Conservation (phyloP, 1,284 basidiomycete genomes). For the Laetiporus sulphureus region DNA sequence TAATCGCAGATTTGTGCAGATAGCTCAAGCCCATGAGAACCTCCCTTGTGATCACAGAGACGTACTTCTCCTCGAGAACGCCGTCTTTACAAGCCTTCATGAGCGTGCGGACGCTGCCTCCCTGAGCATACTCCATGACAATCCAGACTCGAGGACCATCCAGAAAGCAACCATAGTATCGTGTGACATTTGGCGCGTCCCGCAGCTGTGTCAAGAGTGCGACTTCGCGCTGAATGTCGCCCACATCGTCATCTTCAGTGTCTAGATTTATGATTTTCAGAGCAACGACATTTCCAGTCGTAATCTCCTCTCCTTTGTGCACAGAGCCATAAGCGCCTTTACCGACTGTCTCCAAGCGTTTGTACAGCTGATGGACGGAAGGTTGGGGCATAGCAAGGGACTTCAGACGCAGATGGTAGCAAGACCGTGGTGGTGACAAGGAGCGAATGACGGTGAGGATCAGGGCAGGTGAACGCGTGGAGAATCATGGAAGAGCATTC, state of each 20-base stretch:
- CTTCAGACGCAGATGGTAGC: neutral
- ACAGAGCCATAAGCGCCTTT: conserved; percentile 95
- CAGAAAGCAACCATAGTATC: conserved; percentile 94
- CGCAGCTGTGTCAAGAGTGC: conserved; percentile 87
- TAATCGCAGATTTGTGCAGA: conserved; percentile 90
- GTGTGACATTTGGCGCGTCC: conserved; percentile 87
- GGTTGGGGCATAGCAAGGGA: conserved; percentile 16
- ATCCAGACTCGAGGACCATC: conserved; percentile 98
- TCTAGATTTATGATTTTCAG: conserved; percentile 99
- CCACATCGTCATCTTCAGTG: conserved; percentile 94
- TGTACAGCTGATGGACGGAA: conserved; percentile 38
- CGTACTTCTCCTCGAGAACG: conserved; percentile 85
- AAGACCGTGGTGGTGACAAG: neutral
- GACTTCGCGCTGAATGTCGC: conserved; percentile 95
- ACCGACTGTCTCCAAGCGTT: conserved; percentile 63
- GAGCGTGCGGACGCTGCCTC: conserved; percentile 90
- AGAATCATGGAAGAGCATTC: too few species aligned
- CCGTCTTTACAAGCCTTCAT: conserved; percentile 81
- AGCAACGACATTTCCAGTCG: conserved; percentile 83
- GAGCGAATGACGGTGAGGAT: too few species aligned
- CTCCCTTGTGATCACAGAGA: conserved; percentile 85
- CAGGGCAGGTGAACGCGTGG: too few species aligned
- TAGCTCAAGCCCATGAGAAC: conserved; percentile 82
- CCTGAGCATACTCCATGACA: conserved; percentile 96
- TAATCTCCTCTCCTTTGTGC: conserved; percentile 86